Percentiles rank a stretch among this genome's conserved stretches.
Evolutionary conservation across 805 yeast species (phyloP).

Genomic region (Metschnikowia proteae): DNA sequence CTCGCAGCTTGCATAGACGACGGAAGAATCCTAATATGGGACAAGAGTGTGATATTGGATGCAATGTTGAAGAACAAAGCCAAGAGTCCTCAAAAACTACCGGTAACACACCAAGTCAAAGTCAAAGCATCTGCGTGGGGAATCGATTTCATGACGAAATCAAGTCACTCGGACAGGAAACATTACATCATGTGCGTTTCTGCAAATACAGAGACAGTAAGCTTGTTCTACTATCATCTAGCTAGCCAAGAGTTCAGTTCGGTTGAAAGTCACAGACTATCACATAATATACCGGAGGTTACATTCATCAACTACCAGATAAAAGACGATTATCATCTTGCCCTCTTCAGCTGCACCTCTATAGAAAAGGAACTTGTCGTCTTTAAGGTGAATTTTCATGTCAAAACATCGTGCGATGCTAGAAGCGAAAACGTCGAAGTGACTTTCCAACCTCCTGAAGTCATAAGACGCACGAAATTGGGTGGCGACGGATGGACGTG

Average conservation of each 20-base stretch:
- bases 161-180: conserved; percentile 14
- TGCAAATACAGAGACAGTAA: conserved; percentile 50
- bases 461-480: conserved; percentile 21
- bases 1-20: conserved; percentile 53
- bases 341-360: conserved; percentile 36
- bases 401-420: neutral
- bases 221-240: conserved; percentile 35
- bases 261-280: conserved; percentile 39
- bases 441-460: conserved; percentile 27
- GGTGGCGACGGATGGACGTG: conserved; percentile 52
- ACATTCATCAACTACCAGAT: conserved; percentile 30
- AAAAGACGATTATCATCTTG: conserved; percentile 19
- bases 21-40: conserved; percentile 46
- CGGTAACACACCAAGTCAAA: conserved; percentile 21
- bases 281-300: conserved; percentile 55
- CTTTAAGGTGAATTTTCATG: conserved; percentile 31
- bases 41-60: conserved; percentile 22
- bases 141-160: conserved; percentile 38
- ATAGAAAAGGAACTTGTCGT: conserved; percentile 46
- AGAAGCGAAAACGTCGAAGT: neutral
- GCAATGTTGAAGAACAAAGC: conserved; percentile 6
- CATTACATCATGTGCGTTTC: conserved; percentile 44
- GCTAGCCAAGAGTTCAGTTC: conserved; percentile 26
- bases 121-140: conserved; percentile 60
- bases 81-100: conserved; percentile 12